Base-by-base conservation (phyloP, 2,329 filamentous ascomycete genomes). In the Verticillium nonalfalfae region DNA sequence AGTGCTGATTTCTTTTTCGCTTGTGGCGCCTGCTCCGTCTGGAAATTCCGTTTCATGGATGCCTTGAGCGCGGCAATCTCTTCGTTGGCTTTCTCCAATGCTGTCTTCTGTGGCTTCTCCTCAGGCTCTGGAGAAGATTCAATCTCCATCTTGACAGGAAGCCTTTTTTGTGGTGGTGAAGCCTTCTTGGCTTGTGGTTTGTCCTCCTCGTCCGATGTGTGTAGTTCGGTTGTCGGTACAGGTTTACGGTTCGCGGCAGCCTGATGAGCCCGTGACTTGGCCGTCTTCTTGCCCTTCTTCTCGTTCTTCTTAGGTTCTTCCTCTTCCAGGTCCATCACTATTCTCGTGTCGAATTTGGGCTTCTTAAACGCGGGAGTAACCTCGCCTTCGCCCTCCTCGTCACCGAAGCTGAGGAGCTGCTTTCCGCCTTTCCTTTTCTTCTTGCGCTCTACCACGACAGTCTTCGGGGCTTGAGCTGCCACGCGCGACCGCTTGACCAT, bases 1-100 rank as follows among this genome's bases (percentile, higher is more conserved):
- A 94, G 72, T 0, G 86, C 82, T 1, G 88, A 88, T 68, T 88
- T 89, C 69, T 84, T 89, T 69, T 84, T 85, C 65, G 84, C 84
- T 65, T 86, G 81, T 7, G n/a, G 45, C 45, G 45, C 45, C 10
- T 21, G n/a, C 62, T 80, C 77, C 26, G 31, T 70, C 59, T 82
- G 75, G 33, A 84, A 76, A 26, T 81, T 89, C 38, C 90, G 83
- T 70, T 87, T 89, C 88, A 95, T 91, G 0, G 90, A 93, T 9
- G 89, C 89, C 73, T 93, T 94, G 4, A 95, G 77, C 1, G 88
- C 88, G 4, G 89, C 90, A 60, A 94, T 92, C 69, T 95, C 89
- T 40, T 90, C 90, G 66, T 93, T 93, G 3, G 90, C 90, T 66
- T 80, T 80, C 64, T 92, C 87, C 10, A 93, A 75, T 0, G 81